Conservation (phyloP, 2,329 filamentous ascomycete genomes). For the Fusarium sp. region DNA sequence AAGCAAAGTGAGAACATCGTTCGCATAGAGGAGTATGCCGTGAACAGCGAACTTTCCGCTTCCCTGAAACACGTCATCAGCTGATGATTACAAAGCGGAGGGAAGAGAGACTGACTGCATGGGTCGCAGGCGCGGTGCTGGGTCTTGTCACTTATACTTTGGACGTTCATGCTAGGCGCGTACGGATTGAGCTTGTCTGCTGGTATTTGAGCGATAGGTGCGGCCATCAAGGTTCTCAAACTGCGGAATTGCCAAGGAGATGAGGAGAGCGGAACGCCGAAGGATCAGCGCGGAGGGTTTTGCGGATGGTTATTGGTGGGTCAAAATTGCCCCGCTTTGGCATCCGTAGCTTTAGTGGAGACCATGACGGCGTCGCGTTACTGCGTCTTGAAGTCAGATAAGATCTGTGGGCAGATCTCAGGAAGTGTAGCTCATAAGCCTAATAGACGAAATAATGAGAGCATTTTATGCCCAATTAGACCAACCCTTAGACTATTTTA, state of each 20-base stretch:
- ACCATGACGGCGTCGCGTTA: no score
- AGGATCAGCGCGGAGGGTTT: constrained; percentile 7
- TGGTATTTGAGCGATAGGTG: constrained; percentile 8
- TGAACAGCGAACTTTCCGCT: constrained; percentile 30
- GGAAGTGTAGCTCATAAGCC: no score
- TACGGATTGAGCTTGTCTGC: background rate
- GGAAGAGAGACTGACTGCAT: constrained; percentile 3
- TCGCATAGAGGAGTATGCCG: constrained; percentile 29
- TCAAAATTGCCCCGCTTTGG: no score
- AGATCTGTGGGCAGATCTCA: no score
- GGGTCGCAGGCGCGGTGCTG: constrained; percentile 35
- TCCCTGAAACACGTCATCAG: constrained; percentile 26
- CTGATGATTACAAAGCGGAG: background rate
- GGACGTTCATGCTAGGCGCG: constrained; percentile 12
- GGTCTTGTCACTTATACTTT: constrained; percentile 28
- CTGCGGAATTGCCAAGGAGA: constrained; percentile 7
- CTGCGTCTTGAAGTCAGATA: no score
- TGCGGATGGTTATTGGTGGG: background rate
- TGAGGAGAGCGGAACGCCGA: background rate
- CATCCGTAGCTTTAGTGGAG: no score
- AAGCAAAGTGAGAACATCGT: constrained; percentile 32
- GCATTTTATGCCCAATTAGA: no score
- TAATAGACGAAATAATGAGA: no score
- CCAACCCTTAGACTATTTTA: no score
- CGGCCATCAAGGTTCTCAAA: constrained; percentile 29